Evolutionary conservation across 106 monocot genomes (phyloP), one percentile per base, ranked within the genome.

Genomic region (Triglochin maritima): DNA sequence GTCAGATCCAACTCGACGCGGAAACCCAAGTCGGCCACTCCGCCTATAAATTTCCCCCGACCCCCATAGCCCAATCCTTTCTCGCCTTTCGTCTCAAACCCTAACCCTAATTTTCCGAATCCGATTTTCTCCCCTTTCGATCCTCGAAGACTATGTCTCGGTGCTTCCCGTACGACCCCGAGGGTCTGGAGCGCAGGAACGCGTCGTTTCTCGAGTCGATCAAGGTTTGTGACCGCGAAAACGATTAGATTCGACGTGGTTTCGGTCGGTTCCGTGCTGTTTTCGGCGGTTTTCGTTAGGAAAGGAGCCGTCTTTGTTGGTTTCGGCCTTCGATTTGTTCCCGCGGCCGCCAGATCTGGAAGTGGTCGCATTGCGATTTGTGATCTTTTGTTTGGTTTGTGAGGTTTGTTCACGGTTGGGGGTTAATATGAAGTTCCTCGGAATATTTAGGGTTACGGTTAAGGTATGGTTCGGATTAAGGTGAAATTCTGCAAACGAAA

Each of bases 161-260:
- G 69, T 69, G 69, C 16, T 69, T 10, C 45, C 69, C 69, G 12
- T 69, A 56, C 14, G 45, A 56, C n/a, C 57, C 57, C 2, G 46
- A 56, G 6, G 69, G 57, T 44, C 57, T 56, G 46, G 57, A 57
- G 69, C 56, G 50, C 12, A 46, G 50, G 43, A 9, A 67, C 44
- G 50, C 14, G 5, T 17, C 57, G 9, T 45, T 56, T 43, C 8
- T 41, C 47, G 69, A 69, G 57, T 69, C 56, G 45, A 56, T 69
- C 57, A 69, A 69, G 69, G 69, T 69, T 69, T 57, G 69, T 69
- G 29, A 53, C 67, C 50, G 53, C 44, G 67, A 15, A 53, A 55
- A 15, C 55, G 29, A 29, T 29, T 29, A 29, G 29, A 29, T 12
- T 17, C 8, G 49, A n/a, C 49, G 47, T 65, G 14, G 48, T 61